Base-by-base conservation (phyloP, 768 basidiomycete genomes). In the Lyophyllum shimeji region DNA sequence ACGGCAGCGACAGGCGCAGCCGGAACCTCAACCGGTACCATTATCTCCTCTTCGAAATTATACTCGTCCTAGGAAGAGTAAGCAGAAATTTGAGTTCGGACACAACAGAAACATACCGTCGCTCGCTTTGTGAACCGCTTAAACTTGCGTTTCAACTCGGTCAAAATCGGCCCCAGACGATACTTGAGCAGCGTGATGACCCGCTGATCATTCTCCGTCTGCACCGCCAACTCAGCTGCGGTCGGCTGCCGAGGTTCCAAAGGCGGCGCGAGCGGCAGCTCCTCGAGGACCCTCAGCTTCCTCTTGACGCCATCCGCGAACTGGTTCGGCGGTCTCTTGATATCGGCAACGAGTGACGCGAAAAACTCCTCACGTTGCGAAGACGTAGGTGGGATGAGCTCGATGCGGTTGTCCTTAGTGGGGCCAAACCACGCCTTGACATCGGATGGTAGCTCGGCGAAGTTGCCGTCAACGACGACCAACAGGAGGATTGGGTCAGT, bases 401-500 rank as follows among this genome's bases (percentile, higher is more conserved):
- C 72, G n/a, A 98, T 77, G 17, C 90, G 85, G 62, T 88, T 93
- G 42, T 89, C 87, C 40, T 82, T 81, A 8, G 80, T 79, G 1
- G 81, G 75, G 0, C 96, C 97, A 63, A 99, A 99, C 96, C 97
- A 98, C 4, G 82, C 77, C 45, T 85, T 83, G 20, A 98, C 93
- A 61, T 98, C 97, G 1, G 72, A 69, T 0, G 94, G 93, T 0
- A 98, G 74, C 4, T 83, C 76, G 3, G 76, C 65, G 64, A 90
- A 85, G 0, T 77, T 66, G 1, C 90, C 93, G 56, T 98, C 95
- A 17, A 93, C 87, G 20, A 98, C 79, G 11, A 92, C 95, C 9
- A 99, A 81, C 4, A 98, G 76, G 12, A 99, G 82, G n/a, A 99
- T 82, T 2, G 95, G 96, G 65, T 98, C 97, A 0, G 90, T 90